Evolutionary conservation across 2,329 filamentous ascomycete species (phyloP), one percentile per base, ranked within the genome.

Genomic region (Fusarium illudens): DNA sequence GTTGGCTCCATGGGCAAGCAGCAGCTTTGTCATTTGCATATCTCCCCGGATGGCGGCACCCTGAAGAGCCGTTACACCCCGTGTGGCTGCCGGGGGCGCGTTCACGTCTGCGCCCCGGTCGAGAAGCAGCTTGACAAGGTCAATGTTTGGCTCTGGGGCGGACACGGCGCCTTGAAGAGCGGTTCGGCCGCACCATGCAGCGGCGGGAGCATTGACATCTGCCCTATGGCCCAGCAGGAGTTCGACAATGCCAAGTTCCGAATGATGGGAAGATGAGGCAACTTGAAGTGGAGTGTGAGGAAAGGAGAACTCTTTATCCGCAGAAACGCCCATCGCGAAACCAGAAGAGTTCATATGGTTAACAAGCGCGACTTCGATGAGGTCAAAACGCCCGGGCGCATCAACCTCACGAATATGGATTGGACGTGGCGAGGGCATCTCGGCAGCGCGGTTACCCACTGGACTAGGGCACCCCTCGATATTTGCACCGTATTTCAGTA

Each of bases 51-150:
- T 56, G 0, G 36, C 51, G 4, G 51, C 57, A 11, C 12, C 51
- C 13, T 64, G 61, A 1, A 64, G 19, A 7, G 60, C 56, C 6
- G 60, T 60, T 12, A 60, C 36, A 1, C 60, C 60, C 13, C 6
- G n/a, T 6, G 22, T 19, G 15, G 7, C n/a, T n/a, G 37, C 11
- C 10, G 60, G 29, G 13, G 56, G 50, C n/a, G 30, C 51, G 13
- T 63, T 63, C 29, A 51, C 15, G 3, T 55, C 15, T 17, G 60
- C 56, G 1, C 12, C 19, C 2, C 3, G 1, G 1, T 2, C 2
- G 3, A 50, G 48, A 30, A 50, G 29, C 2, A 50, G 29, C 9
- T 34, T 3, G 29, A 50, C 9, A 12, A 50, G 2, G 0, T 25
- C 29, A 3, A 50, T 30, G 8, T n/a, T 15, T 17, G 4, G 5